phyloP scores from a whole-genome alignment of 495 filamentous ascomycete genomes.

The Alectoria sarmentosa region DNA sequence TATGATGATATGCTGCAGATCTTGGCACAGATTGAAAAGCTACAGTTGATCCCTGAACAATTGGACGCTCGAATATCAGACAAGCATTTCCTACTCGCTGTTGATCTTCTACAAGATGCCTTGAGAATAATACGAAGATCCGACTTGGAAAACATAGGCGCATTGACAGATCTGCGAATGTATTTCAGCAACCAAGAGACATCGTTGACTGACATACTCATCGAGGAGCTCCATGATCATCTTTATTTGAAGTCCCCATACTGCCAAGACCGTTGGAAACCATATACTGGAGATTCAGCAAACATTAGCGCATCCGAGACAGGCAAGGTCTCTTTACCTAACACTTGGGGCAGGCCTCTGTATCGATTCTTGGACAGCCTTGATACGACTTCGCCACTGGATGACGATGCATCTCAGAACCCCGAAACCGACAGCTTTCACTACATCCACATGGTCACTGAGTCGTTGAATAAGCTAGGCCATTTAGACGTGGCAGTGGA shows the following conservation, averaged over 20 bases:
- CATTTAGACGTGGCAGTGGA: conserved; percentile 79
- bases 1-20: conserved; percentile 88
- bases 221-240: conserved; percentile 96
- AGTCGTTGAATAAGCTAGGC: conserved; percentile 82
- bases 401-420: conserved; percentile 83
- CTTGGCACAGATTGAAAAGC: conserved; percentile 75
- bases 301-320: conserved; percentile 13
- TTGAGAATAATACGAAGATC: conserved; percentile 73
- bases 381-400: conserved; percentile 62
- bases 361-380: conserved; percentile 73
- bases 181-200: conserved; percentile 92
- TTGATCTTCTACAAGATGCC: conserved; percentile 84
- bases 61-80: conserved; percentile 91
- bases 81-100: conserved; percentile 88
- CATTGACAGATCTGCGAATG: conserved; percentile 73
- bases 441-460: conserved; percentile 82
- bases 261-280: conserved; percentile 90
- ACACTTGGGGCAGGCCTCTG: conserved; percentile 54
- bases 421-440: conserved; percentile 91
- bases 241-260: conserved; percentile 96
- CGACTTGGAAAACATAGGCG: conserved; percentile 87
- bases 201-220: conserved; percentile 83
- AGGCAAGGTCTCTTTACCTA: conserved; percentile 18
- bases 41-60: conserved; percentile 86
- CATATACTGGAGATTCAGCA: conserved; percentile 25